Conservation (phyloP, 2,329 filamentous ascomycete genomes). For the Sporothrix protearum region DNA sequence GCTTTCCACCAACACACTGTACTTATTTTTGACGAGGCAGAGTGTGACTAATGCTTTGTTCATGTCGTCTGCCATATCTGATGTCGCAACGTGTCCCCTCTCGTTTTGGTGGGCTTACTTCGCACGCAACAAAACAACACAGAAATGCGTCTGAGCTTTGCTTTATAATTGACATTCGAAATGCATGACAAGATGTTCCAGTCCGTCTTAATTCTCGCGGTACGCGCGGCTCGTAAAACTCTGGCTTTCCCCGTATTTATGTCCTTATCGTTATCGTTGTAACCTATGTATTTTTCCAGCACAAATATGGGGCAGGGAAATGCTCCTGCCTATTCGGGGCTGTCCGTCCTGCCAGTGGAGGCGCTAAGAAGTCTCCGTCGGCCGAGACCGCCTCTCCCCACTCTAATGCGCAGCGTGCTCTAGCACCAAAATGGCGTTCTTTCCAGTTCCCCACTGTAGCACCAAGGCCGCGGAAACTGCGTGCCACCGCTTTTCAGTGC, state of each 20-base stretch:
- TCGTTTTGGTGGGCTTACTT: too few relatives aligned
- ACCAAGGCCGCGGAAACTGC: neutral
- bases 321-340: neutral
- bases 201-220: neutral
- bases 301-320: neutral
- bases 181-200: too few relatives aligned
- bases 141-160: too few relatives aligned
- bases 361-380: neutral
- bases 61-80: too few relatives aligned
- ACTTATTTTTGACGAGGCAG: too few relatives aligned
- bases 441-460: neutral
- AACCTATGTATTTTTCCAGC: neutral
- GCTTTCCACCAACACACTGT: too few relatives aligned
- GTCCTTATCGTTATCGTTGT: neutral
- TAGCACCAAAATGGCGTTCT: conserved; percentile 13
- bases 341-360: neutral
- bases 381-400: neutral
- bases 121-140: too few relatives aligned
- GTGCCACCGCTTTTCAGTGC: neutral
- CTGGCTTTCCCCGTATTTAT: neutral
- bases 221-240: too few relatives aligned
- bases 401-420: neutral
- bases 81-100: too few relatives aligned
- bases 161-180: too few relatives aligned
- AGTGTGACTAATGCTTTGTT: too few relatives aligned